Conservation (phyloP, 1,284 basidiomycete species). For the Pseudozyma sp. region DNA sequence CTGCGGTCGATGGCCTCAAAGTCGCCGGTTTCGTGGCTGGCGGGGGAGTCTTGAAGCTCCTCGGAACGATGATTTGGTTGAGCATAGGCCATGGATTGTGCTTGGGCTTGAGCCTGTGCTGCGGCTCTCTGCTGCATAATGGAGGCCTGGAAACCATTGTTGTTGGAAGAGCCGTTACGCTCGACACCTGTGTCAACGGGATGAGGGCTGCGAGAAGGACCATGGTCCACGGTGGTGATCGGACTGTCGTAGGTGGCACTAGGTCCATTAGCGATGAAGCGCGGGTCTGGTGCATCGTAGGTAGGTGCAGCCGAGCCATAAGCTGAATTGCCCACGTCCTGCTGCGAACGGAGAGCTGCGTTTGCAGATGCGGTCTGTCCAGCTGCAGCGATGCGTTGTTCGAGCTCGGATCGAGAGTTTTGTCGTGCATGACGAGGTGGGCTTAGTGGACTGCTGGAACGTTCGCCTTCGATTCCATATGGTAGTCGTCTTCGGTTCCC, state of each 20-base stretch:
- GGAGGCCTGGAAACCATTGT: slow-evolving; percentile 34
- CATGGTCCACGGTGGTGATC: slow-evolving; percentile 39
- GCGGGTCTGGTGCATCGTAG: slow-evolving; percentile 6
- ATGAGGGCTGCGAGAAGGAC: slow-evolving; percentile 28
- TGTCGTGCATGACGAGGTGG: slow-evolving; percentile 34
- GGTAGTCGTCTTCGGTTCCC: slow-evolving; percentile 38
- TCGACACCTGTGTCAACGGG: slow-evolving; percentile 31
- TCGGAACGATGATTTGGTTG: slow-evolving; percentile 15
- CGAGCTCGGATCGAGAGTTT: slow-evolving; percentile 31
- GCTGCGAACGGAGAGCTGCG: background rate
- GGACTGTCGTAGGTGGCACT: slow-evolving; percentile 28
- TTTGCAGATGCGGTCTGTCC: background rate
- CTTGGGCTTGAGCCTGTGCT: slow-evolving; percentile 54
- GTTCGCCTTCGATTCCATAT: slow-evolving; percentile 19
- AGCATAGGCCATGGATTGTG: slow-evolving; percentile 37
- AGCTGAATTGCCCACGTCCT: slow-evolving; percentile 1
- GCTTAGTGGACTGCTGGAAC: slow-evolving; percentile 41
- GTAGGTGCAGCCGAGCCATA: slow-evolving; percentile 7
- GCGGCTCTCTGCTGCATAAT: slow-evolving; percentile 63
- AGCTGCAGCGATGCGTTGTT: slow-evolving; percentile 17
- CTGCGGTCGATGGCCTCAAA: slow-evolving; percentile 52
- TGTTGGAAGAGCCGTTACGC: slow-evolving; percentile 4
- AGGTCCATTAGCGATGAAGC: slow-evolving; percentile 20
- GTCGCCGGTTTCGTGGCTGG: slow-evolving; percentile 39
- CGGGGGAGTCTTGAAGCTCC: slow-evolving; percentile 18